Evolutionary conservation across 495 filamentous ascomycete species (phyloP).

Genomic region (Aspergillus asperescens): DNA sequence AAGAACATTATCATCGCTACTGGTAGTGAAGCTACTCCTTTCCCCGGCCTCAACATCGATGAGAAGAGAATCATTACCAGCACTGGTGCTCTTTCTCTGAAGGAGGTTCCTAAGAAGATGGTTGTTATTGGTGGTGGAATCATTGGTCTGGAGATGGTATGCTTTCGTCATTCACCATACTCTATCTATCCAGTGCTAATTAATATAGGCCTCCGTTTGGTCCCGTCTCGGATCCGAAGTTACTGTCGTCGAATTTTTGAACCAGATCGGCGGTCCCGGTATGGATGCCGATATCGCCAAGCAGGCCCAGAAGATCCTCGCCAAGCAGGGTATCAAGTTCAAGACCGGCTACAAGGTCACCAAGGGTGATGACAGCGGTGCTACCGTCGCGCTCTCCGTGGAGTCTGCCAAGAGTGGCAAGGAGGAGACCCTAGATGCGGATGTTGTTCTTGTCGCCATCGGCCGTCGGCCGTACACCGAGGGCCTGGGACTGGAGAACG

Average conservation of each 20-base stretch:
- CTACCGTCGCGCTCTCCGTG: slow-evolving; percentile 69
- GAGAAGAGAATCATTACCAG: slow-evolving; percentile 96
- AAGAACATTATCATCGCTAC: slow-evolving; percentile 99
- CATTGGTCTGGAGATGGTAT: slow-evolving; percentile 95
- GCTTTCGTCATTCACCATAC: slow-evolving; percentile 7
- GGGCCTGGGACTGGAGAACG: slow-evolving; percentile 86
- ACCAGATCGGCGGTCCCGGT: slow-evolving; percentile 93
- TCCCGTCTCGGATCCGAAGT: slow-evolving; percentile 87
- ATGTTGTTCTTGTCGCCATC: slow-evolving; percentile 96
- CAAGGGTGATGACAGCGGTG: slow-evolving; percentile 72
- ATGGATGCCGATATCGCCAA: slow-evolving; percentile 97
- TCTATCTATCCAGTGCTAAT: neutral
- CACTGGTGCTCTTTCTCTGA: slow-evolving; percentile 85
- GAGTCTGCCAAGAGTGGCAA: slow-evolving; percentile 97
- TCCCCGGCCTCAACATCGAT: slow-evolving; percentile 92
- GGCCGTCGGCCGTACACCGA: slow-evolving; percentile 91
- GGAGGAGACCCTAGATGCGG: slow-evolving; percentile 82
- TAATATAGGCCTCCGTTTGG: slow-evolving; percentile 80
- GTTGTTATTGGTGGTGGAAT: slow-evolving; percentile 97
- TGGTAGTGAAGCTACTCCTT: slow-evolving; percentile 88
- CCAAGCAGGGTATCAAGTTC: slow-evolving; percentile 98
- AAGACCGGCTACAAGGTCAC: slow-evolving; percentile 94
- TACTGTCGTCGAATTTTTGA: slow-evolving; percentile 93
- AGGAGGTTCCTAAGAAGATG: slow-evolving; percentile 95
- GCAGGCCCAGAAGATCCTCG: slow-evolving; percentile 82